Evolutionary conservation across 139 green algal species (phyloP).

Genomic region (Chlamydomonas incerta): DNA sequence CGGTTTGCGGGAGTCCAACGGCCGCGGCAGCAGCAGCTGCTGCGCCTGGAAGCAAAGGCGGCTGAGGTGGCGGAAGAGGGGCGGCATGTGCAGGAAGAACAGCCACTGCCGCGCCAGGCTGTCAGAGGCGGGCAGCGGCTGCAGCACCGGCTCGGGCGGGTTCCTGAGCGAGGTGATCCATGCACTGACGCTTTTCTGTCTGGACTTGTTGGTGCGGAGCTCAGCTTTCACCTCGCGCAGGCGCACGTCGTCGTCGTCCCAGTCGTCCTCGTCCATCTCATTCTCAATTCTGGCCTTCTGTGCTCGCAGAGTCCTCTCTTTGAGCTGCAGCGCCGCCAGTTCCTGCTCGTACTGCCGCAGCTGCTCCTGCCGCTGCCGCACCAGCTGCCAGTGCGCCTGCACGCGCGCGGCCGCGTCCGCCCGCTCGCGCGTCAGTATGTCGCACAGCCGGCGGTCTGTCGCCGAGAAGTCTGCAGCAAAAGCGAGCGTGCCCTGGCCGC

Average conservation of each 20-base stretch:
- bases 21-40: conserved; percentile 61
- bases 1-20: not conserved
- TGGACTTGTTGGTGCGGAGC: not conserved
- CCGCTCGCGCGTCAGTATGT: conserved; percentile 37
- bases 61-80: conserved; percentile 52
- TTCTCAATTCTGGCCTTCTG: not conserved
- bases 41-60: conserved; percentile 59
- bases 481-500: conserved; percentile 38
- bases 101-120: conserved; percentile 45
- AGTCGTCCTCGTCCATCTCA: not conserved
- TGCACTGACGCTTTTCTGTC: not conserved
- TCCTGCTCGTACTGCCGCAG: not conserved
- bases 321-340: not conserved
- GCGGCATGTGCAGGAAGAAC: conserved; percentile 68
- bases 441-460: not conserved
- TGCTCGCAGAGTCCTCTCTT: not conserved
- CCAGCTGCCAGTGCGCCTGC: conserved; percentile 54
- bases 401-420: conserved; percentile 25
- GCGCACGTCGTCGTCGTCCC: not conserved
- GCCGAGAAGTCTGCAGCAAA: conserved; percentile 44
- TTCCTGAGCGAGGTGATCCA: conserved; percentile 1
- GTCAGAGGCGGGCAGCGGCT: conserved; percentile 50
- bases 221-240: not conserved
- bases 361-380: conserved; percentile 52
- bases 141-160: conserved; percentile 52